Evolutionary conservation across 495 filamentous ascomycete species (phyloP), one percentile per base, ranked within the genome.

Genomic region (Penicillium verhagenii): DNA sequence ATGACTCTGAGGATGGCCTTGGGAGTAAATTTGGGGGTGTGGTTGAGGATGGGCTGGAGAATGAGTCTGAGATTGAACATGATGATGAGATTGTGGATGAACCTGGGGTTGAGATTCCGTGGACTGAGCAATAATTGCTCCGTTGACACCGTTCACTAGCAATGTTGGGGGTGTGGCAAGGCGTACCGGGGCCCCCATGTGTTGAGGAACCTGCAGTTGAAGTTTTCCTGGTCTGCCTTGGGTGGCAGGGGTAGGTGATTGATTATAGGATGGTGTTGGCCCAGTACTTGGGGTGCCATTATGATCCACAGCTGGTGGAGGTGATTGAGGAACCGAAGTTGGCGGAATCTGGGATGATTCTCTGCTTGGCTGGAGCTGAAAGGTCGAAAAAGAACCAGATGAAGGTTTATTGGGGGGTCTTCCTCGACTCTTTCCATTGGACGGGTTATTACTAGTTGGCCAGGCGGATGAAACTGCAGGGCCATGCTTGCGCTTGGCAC

Each of bases 391-490:
- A 6, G 92, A 91, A 0, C 90, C 91, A 3, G 76, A 80, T 13
- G 87, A 83, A 18, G 90, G 84, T 66, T 88, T 90, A 56, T 84
- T 91, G 3, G 93, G 92, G 50, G 94, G 94, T 53, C 94, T 76
- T 9, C 94, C 94, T 40, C 94, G 77, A 14, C 90, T 71, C 54
- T 94, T 96, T 4, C 91, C 90, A 8, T 78, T 83, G 2, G 84
- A 73, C 20, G 83, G 77, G 25, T 81, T 80, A 4, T 81, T 84
- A 40, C 81, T 85, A 49, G 82, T 88, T 18, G 89, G 83, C 94
- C 94, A 98, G 11, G 94, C 94, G 21, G 93, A 96, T 6, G 94
- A 98, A 2, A 98, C 92, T 2, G 89, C 91, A 0, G 94, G 92
- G 0, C 93, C 93, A 65, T 96, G 91, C n/a, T 91, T 83, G 45